Conservation (phyloP, 1,284 basidiomycete species). For the Trichosporon sp. region DNA sequence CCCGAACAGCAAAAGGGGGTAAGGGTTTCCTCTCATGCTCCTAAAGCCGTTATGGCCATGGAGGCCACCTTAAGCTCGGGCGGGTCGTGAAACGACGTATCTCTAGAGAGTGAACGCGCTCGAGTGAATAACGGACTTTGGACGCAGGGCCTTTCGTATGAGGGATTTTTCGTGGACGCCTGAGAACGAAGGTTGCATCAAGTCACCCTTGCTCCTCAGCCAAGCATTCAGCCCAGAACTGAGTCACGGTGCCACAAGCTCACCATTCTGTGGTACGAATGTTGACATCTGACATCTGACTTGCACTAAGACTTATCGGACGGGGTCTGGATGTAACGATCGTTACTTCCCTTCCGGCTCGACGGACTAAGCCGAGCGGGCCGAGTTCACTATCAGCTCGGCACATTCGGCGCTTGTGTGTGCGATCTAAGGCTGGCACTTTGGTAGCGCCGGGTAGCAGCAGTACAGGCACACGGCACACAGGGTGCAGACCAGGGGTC, state of each 20-base stretch:
- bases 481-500: not conserved
- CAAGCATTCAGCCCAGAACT: not conserved
- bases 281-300: slow-evolving; percentile 5
- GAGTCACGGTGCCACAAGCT: not conserved
- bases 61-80: not conserved
- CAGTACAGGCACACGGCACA: not conserved
- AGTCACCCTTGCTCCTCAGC: not conserved
- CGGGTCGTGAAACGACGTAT: not conserved
- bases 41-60: not conserved
- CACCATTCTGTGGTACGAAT: not conserved
- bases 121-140: not conserved
- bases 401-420: not conserved
- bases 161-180: slow-evolving; percentile 6
- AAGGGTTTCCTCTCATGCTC: not conserved
- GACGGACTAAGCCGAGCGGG: slow-evolving; percentile 3
- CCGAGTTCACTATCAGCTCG: slow-evolving; percentile 8
- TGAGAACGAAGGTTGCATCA: not conserved
- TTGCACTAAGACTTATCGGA: not conserved
- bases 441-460: not conserved
- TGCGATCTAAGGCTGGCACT: not conserved
- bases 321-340: not conserved
- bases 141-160: not conserved
- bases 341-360: not conserved
- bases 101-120: not conserved
- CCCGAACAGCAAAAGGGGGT: slow-evolving; percentile 2